A percentile compares a stretch with the other conserved stretches of the same genome.
Conservation (phyloP, 805 yeast genomes). For the Hanseniaspora opuntiae region DNA sequence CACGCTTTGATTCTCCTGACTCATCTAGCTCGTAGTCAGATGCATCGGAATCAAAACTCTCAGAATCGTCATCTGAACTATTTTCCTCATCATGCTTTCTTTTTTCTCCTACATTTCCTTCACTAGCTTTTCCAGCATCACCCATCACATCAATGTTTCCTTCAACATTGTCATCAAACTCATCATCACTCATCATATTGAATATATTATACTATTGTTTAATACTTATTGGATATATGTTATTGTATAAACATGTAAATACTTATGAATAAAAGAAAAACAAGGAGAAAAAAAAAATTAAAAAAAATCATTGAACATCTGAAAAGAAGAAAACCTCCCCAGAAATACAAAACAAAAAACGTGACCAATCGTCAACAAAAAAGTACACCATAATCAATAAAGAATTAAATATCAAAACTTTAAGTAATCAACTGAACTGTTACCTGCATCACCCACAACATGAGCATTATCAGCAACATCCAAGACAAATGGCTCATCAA, state of each 20-base stretch:
- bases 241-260: no score
- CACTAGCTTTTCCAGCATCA: neutral
- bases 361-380: neutral
- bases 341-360: neutral
- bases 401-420: neutral
- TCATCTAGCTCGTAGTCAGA: constrained; percentile 10
- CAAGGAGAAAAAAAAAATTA: neutral
- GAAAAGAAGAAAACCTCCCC: neutral
- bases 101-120: constrained; percentile 17
- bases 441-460: neutral
- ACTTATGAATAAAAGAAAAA: neutral
- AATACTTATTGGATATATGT: no score
- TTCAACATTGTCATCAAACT: constrained; percentile 27
- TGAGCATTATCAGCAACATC: neutral
- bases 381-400: no score
- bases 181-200: constrained; percentile 16
- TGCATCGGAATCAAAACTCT: constrained; percentile 13
- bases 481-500: constrained; percentile 45
- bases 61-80: constrained; percentile 14
- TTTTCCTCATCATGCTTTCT: constrained; percentile 15
- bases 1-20: constrained; percentile 15
- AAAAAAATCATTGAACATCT: neutral
- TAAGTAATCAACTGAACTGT: neutral
- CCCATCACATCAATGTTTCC: constrained; percentile 18
- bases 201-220: no score